Evolutionary conservation across 78 protist genomes (phyloP), one percentile per base, ranked within the genome.

Genomic region (Creolimax fragrantissima): DNA sequence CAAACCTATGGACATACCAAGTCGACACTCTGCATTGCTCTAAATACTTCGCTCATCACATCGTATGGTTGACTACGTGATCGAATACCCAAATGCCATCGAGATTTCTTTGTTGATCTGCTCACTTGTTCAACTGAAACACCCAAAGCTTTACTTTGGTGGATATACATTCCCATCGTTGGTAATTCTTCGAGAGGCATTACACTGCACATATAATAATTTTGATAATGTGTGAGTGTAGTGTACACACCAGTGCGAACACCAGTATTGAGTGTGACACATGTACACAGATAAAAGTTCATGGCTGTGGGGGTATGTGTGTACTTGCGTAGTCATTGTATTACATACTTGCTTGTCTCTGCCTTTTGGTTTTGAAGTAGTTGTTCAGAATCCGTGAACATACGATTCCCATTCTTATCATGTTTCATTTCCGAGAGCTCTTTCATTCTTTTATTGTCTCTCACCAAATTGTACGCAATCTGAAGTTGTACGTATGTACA

Each of bases 21-120:
- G n/a, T n/a, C n/a, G n/a, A 58, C 74, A 58, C 74, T 58, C 74
- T n/a, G 2, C 35, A 92, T 35, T 2, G 94, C 45, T 5, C 88
- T 35, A 44, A 7, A 92, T 37, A 92, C 91, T 44, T 92, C 94
- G 35, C 42, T 3, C 94, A 92, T 92, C 83, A 92, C 74, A 36
- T 92, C 94, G n/a, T 41, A 37, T 2, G 94, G 91, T 42, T 37
- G 4, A 37, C 5, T 43, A 5, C 91, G 90, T 4, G 83, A 43
- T 2, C 94, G n/a, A n/a, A 92, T 92, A 84, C 94, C 91, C 35
- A 85, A 41, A 42, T 92, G 94, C 91, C 94, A 86, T 24, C 91
- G 90, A 2, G 89, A 43, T 17, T 42, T 44, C 85, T 45, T 84
- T 35, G n/a, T 41, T 32, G 74, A 58, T 17, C 74, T 17, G 74